Percentiles rank a stretch among this genome's conserved stretches.
Conservation (phyloP, 805 yeast species). For the Candida vaughaniae region DNA sequence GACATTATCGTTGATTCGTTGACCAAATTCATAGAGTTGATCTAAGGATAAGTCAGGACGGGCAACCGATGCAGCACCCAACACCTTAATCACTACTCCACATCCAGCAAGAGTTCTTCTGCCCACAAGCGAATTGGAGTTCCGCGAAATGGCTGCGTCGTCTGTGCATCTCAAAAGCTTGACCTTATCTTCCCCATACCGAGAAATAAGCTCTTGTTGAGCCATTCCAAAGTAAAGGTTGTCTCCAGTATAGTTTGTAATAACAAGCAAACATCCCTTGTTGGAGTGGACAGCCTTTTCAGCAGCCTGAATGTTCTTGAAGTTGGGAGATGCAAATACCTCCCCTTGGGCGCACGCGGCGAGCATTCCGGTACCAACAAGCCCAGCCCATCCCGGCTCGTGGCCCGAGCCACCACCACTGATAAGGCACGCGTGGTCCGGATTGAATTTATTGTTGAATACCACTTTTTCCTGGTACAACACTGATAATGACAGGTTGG, state of each 20-base stretch:
- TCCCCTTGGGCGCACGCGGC: slow-evolving; percentile 42
- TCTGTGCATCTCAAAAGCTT: slow-evolving; percentile 30
- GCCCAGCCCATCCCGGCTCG: slow-evolving; percentile 43
- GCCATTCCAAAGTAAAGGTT: slow-evolving; percentile 41
- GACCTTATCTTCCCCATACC: slow-evolving; percentile 29
- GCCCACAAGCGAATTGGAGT: slow-evolving; percentile 31
- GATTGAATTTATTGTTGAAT: slow-evolving; percentile 28
- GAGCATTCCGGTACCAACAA: slow-evolving; percentile 39
- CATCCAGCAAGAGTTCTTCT: slow-evolving; percentile 37
- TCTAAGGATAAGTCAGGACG: slow-evolving; percentile 18
- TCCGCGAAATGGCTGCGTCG: slow-evolving; percentile 34
- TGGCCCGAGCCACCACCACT: slow-evolving; percentile 47
- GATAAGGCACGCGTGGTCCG: slow-evolving; percentile 27
- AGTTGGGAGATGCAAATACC: slow-evolving; percentile 42
- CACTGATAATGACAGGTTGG: slow-evolving; percentile 35
- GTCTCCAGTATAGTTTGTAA: slow-evolving; percentile 41
- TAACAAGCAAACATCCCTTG: slow-evolving; percentile 31
- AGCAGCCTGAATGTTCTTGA: slow-evolving; percentile 36
- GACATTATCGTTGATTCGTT: slow-evolving; percentile 21
- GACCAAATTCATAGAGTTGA: slow-evolving; percentile 27
- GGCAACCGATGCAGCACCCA: slow-evolving; percentile 29
- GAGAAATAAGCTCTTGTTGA: slow-evolving; percentile 31
- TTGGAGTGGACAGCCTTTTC: slow-evolving; percentile 34
- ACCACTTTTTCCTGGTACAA: slow-evolving; percentile 39
- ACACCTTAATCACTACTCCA: slow-evolving; percentile 26